Percentiles rank a stretch among this genome's conserved stretches.
Conservation (phyloP, 2,329 filamentous ascomycete genomes). For the Colletotrichum karsti region DNA sequence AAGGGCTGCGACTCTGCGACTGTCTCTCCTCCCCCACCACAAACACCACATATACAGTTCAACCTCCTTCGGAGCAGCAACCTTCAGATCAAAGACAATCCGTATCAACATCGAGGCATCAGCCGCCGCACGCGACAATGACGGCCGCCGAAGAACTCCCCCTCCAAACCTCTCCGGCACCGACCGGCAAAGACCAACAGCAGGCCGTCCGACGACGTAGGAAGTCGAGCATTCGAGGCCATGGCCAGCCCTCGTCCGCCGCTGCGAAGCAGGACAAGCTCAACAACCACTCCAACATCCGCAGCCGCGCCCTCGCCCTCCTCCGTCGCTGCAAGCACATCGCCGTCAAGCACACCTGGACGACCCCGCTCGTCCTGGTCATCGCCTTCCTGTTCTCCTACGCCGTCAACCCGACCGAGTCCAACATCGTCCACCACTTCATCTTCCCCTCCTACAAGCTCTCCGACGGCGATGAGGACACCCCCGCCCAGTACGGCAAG, state of each 20-base stretch:
- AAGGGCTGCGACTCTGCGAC: not conserved
- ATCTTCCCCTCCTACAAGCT: constrained; percentile 77
- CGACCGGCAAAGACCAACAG: constrained; percentile 16
- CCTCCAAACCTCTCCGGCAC: constrained; percentile 5
- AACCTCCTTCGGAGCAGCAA: too few relatives aligned
- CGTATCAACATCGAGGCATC: not conserved
- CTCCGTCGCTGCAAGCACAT: constrained; percentile 28
- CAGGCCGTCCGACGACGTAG: constrained; percentile 20
- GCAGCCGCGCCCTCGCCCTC: constrained; percentile 23
- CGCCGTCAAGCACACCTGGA: constrained; percentile 37
- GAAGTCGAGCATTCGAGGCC: constrained; percentile 26
- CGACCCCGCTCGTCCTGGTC: constrained; percentile 64
- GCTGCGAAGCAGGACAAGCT: constrained; percentile 23
- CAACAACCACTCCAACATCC: constrained; percentile 23
- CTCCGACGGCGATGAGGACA: constrained; percentile 43
- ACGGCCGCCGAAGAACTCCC: constrained; percentile 22
- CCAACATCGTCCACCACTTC: constrained; percentile 70
- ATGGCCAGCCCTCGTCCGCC: constrained; percentile 5
- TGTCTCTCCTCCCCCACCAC: not conserved
- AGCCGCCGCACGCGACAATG: constrained; percentile 6
- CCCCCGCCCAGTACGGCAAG: constrained; percentile 72
- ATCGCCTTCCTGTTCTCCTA: constrained; percentile 64
- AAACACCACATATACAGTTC: too few relatives aligned
- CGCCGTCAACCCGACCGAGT: constrained; percentile 67
- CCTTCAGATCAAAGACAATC: too few relatives aligned